Evolutionary conservation across 2,329 filamentous ascomycete genomes (phyloP).

Genomic region (Dactylella cylindrospora): DNA sequence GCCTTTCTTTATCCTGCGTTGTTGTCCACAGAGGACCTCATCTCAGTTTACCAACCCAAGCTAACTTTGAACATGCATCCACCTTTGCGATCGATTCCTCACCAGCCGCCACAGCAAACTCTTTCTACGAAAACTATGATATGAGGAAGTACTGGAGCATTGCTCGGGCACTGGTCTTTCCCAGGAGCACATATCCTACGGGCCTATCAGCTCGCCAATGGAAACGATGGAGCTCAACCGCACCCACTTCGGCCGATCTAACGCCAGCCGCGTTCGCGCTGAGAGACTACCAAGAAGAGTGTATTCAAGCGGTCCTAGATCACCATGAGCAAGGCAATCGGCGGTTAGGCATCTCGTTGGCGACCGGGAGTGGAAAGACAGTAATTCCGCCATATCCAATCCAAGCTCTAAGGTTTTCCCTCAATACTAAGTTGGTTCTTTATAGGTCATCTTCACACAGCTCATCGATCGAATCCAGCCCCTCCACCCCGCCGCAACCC

Average conservation of each 20-base stretch:
- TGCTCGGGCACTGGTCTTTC: conserved; percentile 13
- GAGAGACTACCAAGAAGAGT: conserved; percentile 86
- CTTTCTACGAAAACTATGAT: neutral
- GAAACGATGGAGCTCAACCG: conserved; percentile 9
- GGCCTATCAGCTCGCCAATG: conserved; percentile 5
- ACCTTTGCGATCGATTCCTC: too few relatives aligned
- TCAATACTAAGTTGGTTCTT: neutral
- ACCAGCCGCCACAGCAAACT: neutral
- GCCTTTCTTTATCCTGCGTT: neutral
- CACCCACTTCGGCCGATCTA: neutral
- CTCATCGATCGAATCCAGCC: conserved; percentile 75
- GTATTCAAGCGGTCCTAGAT: conserved; percentile 75
- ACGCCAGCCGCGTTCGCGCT: conserved; percentile 58
- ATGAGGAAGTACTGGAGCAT: conserved; percentile 29
- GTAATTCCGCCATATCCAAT: conserved; percentile 54
- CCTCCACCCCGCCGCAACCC: conserved; percentile 59
- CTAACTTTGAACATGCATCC: too few relatives aligned
- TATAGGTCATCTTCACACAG: conserved; percentile 89
- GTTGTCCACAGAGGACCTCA: neutral
- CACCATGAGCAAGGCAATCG: conserved; percentile 72
- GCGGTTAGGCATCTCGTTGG: conserved; percentile 78
- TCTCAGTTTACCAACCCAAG: too few relatives aligned
- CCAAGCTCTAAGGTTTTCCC: neutral
- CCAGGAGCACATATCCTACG: neutral
- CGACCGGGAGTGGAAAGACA: conserved; percentile 87